These are phyloP conservation scores for Acanthamoeba quina DNA, from an alignment of 208 protist genomes.

Conservation along the genomic window DNA sequence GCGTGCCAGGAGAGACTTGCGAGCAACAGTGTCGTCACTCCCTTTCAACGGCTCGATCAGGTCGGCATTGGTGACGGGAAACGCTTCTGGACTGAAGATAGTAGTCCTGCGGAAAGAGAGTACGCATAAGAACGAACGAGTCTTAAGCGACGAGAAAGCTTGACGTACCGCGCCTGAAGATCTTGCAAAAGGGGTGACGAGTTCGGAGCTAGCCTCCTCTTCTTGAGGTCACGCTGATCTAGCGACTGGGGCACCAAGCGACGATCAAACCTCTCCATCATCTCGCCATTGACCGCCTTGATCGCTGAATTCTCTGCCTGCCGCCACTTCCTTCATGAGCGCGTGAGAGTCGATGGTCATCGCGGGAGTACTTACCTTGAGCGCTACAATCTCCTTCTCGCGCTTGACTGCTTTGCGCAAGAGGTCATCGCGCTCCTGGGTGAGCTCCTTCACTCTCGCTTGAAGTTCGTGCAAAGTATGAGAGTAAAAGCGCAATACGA, in stretches of 20 bases:
- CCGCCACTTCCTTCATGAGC: not conserved
- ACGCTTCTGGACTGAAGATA: not conserved
- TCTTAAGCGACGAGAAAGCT: not conserved
- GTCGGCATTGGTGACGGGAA: constrained; percentile 8
- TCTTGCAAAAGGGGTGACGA: not conserved
- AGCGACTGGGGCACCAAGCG: not conserved
- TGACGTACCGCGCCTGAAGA: not conserved
- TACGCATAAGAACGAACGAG: not conserved
- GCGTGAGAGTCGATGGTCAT: not conserved
- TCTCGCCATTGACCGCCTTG: not conserved
- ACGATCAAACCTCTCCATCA: not conserved
- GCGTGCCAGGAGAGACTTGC: not conserved
- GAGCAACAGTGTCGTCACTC: not conserved
- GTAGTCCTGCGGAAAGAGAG: not conserved
- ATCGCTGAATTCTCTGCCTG: constrained; percentile 10
- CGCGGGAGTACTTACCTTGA: not conserved
- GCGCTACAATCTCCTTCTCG: constrained; percentile 13
- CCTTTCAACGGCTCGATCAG: constrained; percentile 1
- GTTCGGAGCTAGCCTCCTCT: not conserved
- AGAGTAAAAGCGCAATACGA: not conserved
- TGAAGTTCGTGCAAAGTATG: not conserved
- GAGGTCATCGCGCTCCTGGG: not conserved
- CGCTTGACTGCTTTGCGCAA: not conserved
- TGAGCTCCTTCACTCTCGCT: not conserved
- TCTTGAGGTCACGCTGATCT: not conserved